These are phyloP conservation scores for Trichoderma sp. DNA, from an alignment of 2,329 filamentous ascomycete species.

Conservation along the genomic window DNA sequence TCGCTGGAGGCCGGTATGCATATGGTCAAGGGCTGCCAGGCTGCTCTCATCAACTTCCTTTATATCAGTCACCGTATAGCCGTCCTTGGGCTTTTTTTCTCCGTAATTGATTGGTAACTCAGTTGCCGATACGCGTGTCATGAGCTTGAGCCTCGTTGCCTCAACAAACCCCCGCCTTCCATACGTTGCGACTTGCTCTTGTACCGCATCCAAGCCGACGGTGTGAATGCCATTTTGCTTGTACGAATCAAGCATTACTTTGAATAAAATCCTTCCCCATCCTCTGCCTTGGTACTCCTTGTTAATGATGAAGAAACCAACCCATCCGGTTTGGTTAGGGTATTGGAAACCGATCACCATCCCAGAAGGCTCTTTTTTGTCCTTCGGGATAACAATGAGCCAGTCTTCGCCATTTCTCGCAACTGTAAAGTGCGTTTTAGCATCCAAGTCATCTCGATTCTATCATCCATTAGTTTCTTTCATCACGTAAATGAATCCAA, in stretches of 20 bases:
- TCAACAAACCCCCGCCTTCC: conserved; percentile 2
- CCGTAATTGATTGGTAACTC: neutral
- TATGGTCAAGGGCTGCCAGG: neutral
- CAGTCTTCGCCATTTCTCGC: neutral
- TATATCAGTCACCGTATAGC: neutral
- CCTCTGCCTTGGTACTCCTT: neutral
- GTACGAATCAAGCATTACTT: neutral
- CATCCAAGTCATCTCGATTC: conserved; percentile 7
- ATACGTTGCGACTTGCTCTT: neutral
- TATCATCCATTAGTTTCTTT: neutral
- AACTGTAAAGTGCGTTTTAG: neutral
- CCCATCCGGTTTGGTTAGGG: neutral
- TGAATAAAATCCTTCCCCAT: neutral
- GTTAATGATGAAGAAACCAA: conserved; percentile 1
- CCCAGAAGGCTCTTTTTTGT: neutral
- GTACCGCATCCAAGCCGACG: neutral
- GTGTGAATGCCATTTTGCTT: neutral
- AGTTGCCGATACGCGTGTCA: neutral
- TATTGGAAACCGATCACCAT: neutral
- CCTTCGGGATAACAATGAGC: neutral
- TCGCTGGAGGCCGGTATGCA: neutral
- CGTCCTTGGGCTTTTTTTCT: neutral
- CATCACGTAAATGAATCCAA: neutral
- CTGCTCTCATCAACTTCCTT: neutral
- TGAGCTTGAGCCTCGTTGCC: neutral